Conservation (phyloP, 179 eudicot species). For the Kewa caespitosa region DNA sequence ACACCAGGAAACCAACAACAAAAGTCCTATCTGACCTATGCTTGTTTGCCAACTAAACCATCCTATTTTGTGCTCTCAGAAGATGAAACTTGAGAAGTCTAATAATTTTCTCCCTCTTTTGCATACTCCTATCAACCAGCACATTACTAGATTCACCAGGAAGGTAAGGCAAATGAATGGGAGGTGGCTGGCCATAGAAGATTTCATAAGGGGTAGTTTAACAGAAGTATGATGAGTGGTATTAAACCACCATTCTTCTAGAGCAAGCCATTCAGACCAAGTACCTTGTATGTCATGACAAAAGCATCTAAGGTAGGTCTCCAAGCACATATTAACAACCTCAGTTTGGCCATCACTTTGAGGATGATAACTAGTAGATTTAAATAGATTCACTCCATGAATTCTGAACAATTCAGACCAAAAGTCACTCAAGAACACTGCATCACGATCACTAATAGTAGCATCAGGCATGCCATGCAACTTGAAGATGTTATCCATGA, state of each 20-base stretch:
- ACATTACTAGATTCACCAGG: background rate
- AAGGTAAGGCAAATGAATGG: background rate
- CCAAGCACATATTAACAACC: background rate
- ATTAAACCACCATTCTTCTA: conserved; percentile 1
- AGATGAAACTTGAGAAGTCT: background rate
- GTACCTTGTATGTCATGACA: background rate
- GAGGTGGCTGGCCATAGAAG: background rate
- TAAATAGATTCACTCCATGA: background rate
- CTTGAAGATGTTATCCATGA: background rate
- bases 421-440: background rate
- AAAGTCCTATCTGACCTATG: background rate
- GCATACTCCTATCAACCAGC: no score
- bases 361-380: background rate
- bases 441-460: background rate
- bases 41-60: background rate
- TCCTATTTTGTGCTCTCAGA: background rate
- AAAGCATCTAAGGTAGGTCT: background rate
- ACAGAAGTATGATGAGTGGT: background rate
- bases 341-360: background rate
- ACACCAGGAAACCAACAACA: background rate
- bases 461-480: background rate
- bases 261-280: background rate
- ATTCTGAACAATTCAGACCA: background rate
- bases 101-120: background rate
- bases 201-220: background rate